phyloP scores from a whole-genome alignment of 2,329 filamentous ascomycete species.

The Talaromyces verruculosus region DNA sequence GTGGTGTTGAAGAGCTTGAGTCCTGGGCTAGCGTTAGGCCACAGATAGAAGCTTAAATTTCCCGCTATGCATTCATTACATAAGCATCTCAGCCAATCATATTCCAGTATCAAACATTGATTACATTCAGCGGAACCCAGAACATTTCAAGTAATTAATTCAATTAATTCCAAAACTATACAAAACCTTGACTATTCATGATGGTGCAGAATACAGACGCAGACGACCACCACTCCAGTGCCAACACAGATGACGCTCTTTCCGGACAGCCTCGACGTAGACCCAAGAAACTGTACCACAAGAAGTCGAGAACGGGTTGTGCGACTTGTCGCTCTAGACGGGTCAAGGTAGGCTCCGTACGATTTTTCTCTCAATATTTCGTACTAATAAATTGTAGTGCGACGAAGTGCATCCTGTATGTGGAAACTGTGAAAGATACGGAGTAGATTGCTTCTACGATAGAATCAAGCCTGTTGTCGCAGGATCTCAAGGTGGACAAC shows the following conservation, averaged over 20 bases:
- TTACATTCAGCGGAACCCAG: neutral
- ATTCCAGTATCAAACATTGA: neutral
- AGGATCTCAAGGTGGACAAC: constrained; percentile 3
- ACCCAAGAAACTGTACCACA: constrained; percentile 12
- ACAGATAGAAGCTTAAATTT: neutral
- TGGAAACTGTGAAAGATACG: constrained; percentile 21
- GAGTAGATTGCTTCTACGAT: constrained; percentile 23
- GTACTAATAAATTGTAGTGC: constrained; percentile 17
- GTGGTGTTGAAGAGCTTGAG: neutral
- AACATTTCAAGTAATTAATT: neutral
- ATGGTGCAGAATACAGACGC: neutral
- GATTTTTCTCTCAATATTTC: neutral
- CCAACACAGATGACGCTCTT: neutral
- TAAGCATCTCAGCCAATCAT: neutral
- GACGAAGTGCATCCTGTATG: constrained; percentile 24
- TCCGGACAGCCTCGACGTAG: neutral
- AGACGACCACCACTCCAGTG: neutral
- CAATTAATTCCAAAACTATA: no score
- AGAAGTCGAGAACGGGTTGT: constrained; percentile 23
- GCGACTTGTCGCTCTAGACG: constrained; percentile 24
- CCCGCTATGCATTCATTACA: neutral
- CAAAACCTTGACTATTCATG: no score
- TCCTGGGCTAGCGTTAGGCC: neutral
- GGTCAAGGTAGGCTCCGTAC: constrained; percentile 22
- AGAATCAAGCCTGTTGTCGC: neutral